Evolutionary conservation across 108 stramenopile genomes (phyloP).

Genomic region (Aurantiochytrium sp.): DNA sequence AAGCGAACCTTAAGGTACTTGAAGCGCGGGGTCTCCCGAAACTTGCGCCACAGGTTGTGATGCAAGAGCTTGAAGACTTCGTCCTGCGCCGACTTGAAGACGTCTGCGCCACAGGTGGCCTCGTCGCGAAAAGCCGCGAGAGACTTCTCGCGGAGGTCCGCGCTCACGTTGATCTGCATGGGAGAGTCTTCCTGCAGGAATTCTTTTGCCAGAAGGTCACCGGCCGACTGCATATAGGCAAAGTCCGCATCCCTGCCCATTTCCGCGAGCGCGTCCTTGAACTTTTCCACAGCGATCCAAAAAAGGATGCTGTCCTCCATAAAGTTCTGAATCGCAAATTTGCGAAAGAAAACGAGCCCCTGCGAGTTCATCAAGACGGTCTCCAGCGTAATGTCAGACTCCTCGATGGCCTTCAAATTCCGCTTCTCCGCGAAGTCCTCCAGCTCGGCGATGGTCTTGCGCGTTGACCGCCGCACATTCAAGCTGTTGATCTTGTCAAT

Average conservation of each 20-base stretch:
- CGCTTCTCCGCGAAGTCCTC: background rate
- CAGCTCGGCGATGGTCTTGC: background rate
- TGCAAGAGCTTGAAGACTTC: slow-evolving; percentile 2
- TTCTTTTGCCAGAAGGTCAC: background rate
- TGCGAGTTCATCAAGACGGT: background rate
- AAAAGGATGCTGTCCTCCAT: slow-evolving; percentile 23
- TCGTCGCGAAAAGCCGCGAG: background rate
- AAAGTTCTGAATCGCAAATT: slow-evolving; percentile 19
- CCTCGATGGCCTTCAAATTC: background rate
- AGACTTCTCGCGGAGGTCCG: background rate
- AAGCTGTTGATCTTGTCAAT: background rate
- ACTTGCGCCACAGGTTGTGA: background rate
- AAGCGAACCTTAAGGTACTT: background rate
- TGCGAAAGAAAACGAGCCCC: background rate
- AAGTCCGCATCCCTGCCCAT: background rate
- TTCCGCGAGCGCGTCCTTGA: background rate
- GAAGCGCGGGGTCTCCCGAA: background rate
- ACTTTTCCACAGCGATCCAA: slow-evolving; percentile 21
- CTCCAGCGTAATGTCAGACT: background rate
- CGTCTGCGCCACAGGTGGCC: background rate
- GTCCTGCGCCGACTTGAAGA: background rate
- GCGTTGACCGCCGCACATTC: background rate
- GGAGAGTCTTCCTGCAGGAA: background rate
- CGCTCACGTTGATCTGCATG: background rate
- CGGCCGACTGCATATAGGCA: background rate